These are phyloP conservation scores for Zygosaccharomyces lentus DNA, from an alignment of 805 yeast genomes.

Conservation along the genomic window DNA sequence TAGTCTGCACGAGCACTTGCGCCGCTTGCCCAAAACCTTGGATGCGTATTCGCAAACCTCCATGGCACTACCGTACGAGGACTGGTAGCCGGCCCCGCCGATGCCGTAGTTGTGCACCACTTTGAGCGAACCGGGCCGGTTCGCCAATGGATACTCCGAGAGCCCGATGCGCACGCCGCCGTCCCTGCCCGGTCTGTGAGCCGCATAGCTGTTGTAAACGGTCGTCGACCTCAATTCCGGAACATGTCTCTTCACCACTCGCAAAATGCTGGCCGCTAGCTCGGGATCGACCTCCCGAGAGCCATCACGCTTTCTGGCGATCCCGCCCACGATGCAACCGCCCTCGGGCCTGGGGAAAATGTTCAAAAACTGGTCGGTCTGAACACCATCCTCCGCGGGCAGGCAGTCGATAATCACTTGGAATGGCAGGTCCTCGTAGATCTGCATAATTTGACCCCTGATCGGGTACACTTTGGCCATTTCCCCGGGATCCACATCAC, in stretches of 20 bases:
- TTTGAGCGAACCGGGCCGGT: conserved; percentile 15
- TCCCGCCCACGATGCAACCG: conserved; percentile 65
- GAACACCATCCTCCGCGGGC: conserved; percentile 19
- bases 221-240: conserved; percentile 23
- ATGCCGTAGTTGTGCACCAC: conserved; percentile 67
- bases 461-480: conserved; percentile 42
- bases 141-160: conserved; percentile 27
- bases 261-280: conserved; percentile 45
- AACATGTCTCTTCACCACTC: conserved; percentile 38
- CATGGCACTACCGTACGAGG: conserved; percentile 60
- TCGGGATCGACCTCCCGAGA: conserved; percentile 38
- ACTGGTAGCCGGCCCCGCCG: conserved; percentile 74
- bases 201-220: conserved; percentile 33
- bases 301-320: conserved; percentile 32
- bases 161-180: conserved; percentile 55
- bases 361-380: conserved; percentile 45
- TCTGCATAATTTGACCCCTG: conserved; percentile 56
- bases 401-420: conserved; percentile 34
- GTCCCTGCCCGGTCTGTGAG: conserved; percentile 61
- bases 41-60: conserved; percentile 40
- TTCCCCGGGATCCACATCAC: conserved; percentile 42
- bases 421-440: conserved; percentile 41
- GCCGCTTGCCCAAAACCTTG: conserved; percentile 15
- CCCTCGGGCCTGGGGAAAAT: conserved; percentile 71
- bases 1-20: background rate